These are phyloP conservation scores for Podospora comata DNA, from an alignment of 495 filamentous ascomycete species.

Conservation along the genomic window DNA sequence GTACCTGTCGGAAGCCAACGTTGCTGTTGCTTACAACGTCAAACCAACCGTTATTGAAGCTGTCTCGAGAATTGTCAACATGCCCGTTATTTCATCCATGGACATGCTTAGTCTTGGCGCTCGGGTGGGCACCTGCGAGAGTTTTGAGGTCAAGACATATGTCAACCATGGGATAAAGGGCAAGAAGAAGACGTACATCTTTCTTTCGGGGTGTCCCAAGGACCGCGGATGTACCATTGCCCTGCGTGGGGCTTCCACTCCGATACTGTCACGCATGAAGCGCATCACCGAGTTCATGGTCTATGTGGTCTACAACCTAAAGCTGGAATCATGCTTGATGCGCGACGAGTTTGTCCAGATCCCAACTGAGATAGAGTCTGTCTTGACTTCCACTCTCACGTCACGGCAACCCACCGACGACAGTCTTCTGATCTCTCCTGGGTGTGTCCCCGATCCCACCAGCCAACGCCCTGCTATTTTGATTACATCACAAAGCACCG, in stretches of 20 bases:
- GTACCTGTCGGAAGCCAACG: constrained; percentile 79
- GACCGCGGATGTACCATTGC: constrained; percentile 96
- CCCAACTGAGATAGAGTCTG: constrained; percentile 56
- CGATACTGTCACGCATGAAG: constrained; percentile 74
- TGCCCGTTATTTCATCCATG: constrained; percentile 88
- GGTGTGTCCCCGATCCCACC: neutral
- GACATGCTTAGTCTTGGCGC: constrained; percentile 88
- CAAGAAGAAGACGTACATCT: constrained; percentile 91
- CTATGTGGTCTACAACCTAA: constrained; percentile 97
- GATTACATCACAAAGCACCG: constrained; percentile 27
- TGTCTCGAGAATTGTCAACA: constrained; percentile 85
- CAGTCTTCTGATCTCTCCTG: constrained; percentile 10
- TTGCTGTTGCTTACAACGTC: constrained; percentile 92
- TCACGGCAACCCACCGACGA: constrained; percentile 33
- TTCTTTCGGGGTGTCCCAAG: constrained; percentile 86
- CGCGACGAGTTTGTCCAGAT: constrained; percentile 91
- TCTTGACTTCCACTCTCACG: constrained; percentile 9
- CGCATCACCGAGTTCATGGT: constrained; percentile 97
- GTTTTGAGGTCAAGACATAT: constrained; percentile 93
- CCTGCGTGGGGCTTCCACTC: constrained; percentile 73
- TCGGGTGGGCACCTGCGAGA: constrained; percentile 72
- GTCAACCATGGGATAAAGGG: constrained; percentile 69
- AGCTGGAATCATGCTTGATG: constrained; percentile 93
- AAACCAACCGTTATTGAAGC: constrained; percentile 94
- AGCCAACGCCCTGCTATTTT: constrained; percentile 19